A percentile compares a stretch with the other conserved stretches of the same genome.
Conservation (phyloP, 352 stramenopile species). For the Thalassiosira mediterranea region DNA sequence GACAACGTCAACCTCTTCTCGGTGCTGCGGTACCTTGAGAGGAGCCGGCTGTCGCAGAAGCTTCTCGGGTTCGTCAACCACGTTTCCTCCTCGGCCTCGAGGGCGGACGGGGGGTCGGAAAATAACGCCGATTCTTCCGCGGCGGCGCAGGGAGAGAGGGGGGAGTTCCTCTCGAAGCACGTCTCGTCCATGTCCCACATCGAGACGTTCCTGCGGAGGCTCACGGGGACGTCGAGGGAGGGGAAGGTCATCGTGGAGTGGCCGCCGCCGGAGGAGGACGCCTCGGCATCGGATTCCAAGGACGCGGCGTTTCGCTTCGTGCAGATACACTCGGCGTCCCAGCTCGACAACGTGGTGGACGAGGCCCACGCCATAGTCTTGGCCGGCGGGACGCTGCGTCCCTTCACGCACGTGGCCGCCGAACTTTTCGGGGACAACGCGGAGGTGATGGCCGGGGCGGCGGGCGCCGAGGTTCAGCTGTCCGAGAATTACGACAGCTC, state of each 20-base stretch:
- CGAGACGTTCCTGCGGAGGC: conserved; percentile 71
- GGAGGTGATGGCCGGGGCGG: conserved; percentile 46
- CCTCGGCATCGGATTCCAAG: conserved; percentile 8
- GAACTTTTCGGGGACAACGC: conserved; percentile 89
- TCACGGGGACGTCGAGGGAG: conserved; percentile 59
- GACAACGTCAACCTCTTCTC: conserved; percentile 90
- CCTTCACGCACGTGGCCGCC: conserved; percentile 91
- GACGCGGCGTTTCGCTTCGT: conserved; percentile 90
- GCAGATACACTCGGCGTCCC: conserved; percentile 91
- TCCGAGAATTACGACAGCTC: conserved; percentile 23
- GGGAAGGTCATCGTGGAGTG: conserved; percentile 73
- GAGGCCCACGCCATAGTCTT: conserved; percentile 94
- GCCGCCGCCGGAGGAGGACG: conserved; percentile 24
- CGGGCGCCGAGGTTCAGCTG: conserved; percentile 31
- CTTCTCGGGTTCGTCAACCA: conserved; percentile 70
- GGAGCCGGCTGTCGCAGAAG: conserved; percentile 77
- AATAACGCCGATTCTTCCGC: not conserved
- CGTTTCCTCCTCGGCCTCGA: not conserved
- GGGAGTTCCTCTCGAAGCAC: conserved; percentile 64
- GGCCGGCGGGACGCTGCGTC: conserved; percentile 97
- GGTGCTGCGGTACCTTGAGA: conserved; percentile 83
- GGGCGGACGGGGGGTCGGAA: not conserved
- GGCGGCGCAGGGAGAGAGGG: conserved; percentile 1
- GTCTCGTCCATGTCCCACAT: conserved; percentile 86
- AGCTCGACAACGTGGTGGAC: conserved; percentile 94